Evolutionary conservation across 2,329 filamentous ascomycete species (phyloP).

Genomic region (Fusarium coffeatum): DNA sequence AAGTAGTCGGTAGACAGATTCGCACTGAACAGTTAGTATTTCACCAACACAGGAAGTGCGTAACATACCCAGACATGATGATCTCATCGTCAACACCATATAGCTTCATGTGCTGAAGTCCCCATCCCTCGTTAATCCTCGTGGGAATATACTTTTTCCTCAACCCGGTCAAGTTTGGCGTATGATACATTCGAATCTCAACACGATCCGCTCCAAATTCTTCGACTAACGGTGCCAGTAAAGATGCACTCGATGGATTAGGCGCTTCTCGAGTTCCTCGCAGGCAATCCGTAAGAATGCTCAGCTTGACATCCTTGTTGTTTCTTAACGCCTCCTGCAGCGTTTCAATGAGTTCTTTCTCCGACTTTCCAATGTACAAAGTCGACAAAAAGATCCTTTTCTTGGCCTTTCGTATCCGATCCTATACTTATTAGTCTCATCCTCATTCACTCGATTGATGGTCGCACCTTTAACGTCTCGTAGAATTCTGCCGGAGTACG

Average conservation of each 20-base stretch:
- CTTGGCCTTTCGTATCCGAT: constrained; percentile 84
- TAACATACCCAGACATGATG: constrained; percentile 82
- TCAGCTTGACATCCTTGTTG: constrained; percentile 83
- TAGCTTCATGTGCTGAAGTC: constrained; percentile 98
- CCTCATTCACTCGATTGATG: neutral
- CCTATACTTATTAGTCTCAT: constrained; percentile 57
- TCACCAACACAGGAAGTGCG: accelerated
- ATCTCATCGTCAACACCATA: constrained; percentile 97
- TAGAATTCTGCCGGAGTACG: constrained; percentile 90
- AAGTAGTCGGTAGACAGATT: constrained; percentile 96
- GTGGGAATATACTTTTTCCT: constrained; percentile 86
- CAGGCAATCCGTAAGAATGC: constrained; percentile 90
- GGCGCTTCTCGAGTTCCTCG: constrained; percentile 93
- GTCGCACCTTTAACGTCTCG: constrained; percentile 80
- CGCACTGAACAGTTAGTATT: constrained; percentile 61
- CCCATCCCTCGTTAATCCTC: constrained; percentile 98
- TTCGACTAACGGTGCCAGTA: constrained; percentile 83
- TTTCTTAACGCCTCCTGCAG: constrained; percentile 78
- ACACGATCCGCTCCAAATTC: constrained; percentile 88
- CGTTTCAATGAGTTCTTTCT: constrained; percentile 86
- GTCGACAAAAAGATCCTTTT: constrained; percentile 91
- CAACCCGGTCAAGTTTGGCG: constrained; percentile 90
- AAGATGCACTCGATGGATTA: constrained; percentile 84
- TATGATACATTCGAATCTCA: constrained; percentile 97
- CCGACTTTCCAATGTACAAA: constrained; percentile 93